Evolutionary conservation across 768 basidiomycete species (phyloP).

Genomic region (Lactarius sp.): DNA sequence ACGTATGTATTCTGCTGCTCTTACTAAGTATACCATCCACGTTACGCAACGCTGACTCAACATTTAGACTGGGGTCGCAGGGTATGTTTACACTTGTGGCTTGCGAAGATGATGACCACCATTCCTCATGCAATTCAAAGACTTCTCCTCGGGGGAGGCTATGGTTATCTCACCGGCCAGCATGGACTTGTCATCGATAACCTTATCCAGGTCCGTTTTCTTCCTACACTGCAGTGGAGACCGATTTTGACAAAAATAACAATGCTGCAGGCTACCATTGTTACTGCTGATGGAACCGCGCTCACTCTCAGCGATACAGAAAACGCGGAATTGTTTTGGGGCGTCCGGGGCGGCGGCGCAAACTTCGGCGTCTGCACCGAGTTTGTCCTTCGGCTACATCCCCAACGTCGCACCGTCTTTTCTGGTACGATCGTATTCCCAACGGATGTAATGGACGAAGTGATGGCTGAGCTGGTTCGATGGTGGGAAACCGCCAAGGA

Average conservation of each 20-base stretch:
- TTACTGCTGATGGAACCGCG: conserved; percentile 41
- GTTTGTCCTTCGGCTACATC: conserved; percentile 44
- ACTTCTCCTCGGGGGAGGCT: conserved; percentile 50
- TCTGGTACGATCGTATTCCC: conserved; percentile 39
- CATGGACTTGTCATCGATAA: conserved; percentile 47
- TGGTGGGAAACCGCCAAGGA: conserved; percentile 40
- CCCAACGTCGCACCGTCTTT: conserved; percentile 46
- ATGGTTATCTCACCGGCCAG: conserved; percentile 43
- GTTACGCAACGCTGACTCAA: not conserved
- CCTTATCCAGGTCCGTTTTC: conserved; percentile 32
- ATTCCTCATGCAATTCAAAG: conserved; percentile 27
- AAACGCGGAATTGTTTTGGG: conserved; percentile 48
- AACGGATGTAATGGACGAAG: conserved; percentile 22
- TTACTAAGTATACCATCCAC: not conserved
- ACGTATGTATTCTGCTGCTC: conserved; percentile 34
- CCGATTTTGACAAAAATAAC: not conserved
- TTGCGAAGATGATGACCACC: not conserved
- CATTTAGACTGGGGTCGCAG: conserved; percentile 45
- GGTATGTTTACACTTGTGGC: conserved; percentile 32
- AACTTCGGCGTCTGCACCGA: conserved; percentile 55
- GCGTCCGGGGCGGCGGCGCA: conserved; percentile 47
- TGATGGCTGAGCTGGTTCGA: conserved; percentile 29
- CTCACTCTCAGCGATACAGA: conserved; percentile 30
- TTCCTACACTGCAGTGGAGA: conserved; percentile 25
- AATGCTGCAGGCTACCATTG: conserved; percentile 38